phyloP scores from a whole-genome alignment of 169 alveolate species.

The Cryptosporidium andersoni region DNA sequence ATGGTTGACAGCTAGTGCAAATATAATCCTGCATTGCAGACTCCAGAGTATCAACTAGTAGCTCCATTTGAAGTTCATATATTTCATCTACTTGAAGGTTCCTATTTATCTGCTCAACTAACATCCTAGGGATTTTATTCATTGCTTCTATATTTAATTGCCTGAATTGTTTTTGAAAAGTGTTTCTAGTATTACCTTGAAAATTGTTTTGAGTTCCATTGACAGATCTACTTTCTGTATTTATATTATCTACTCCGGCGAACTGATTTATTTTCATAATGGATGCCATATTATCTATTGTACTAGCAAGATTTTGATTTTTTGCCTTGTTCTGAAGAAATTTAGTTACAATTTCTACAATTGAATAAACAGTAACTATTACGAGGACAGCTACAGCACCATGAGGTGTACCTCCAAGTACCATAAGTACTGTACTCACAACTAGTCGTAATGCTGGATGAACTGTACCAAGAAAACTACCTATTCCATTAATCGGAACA shows the following conservation, averaged over 20 bases:
- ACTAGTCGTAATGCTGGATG: conserved; percentile 62
- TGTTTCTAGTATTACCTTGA: not conserved
- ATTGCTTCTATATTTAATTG: too few species aligned
- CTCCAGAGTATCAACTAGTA: too few species aligned
- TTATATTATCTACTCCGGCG: too few species aligned
- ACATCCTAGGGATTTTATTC: too few species aligned
- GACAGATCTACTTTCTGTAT: too few species aligned
- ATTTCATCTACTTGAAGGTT: too few species aligned
- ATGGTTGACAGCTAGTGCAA: too few species aligned
- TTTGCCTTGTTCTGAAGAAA: conserved; percentile 22
- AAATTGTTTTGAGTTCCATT: not conserved
- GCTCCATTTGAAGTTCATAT: too few species aligned
- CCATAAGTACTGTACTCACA: conserved; percentile 57
- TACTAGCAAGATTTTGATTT: conserved; percentile 26
- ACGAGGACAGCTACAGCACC: conserved; percentile 64
- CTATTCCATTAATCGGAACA: not conserved
- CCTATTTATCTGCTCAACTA: too few species aligned
- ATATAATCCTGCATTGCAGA: too few species aligned
- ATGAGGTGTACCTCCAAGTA: conserved; percentile 64
- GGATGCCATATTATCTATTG: conserved; percentile 2
- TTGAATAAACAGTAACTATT: conserved; percentile 62
- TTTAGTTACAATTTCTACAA: conserved; percentile 48
- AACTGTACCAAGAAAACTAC: conserved; percentile 18
- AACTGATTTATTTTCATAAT: not conserved
- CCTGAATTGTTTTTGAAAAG: not conserved